Base-by-base conservation (phyloP, 805 yeast genomes). In the Kurtzmaniella cleridarum region DNA sequence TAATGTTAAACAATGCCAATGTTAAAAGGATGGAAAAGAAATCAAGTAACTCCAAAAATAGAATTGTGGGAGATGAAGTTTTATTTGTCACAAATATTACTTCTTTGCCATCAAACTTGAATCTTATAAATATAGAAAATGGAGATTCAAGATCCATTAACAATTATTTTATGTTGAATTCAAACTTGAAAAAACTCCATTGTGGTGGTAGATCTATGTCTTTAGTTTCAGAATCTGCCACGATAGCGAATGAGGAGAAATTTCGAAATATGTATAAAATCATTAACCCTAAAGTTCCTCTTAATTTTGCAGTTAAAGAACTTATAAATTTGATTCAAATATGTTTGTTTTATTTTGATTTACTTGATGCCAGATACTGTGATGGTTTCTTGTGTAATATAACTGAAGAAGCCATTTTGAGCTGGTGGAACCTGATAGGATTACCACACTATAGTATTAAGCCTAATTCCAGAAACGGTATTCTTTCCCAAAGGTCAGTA, bases 151-250 rank as follows among this genome's bases (percentile, higher is more conserved):
- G 73, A 23, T 60, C 66, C 0, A 66, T 77, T 2, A 77, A 81
- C 69, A 67, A 68, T 15, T 60, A 65, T 33, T 91, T 86, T 54
- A 73, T 76, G 36, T 78, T 86, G 8, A 90, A 89, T 54, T 80
- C 85, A 39, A 81, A 89, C 59, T 64, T 93, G 50, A 77, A 84
- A 47, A 76, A 86, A 49, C 57, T 89, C 38, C 79, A 81, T 16
- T 91, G 98, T 59, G 84, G 88, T 38, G 95, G 97, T 8, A 69
- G 98, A 42, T 79, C 95, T 0, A 82, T 89, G 0, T 69, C 89
- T 34, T 61, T 88, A 27, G 68, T 85, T 10, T 70, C 80, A n/a
- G 60, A 60, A 11, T 69, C 69, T 24, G 87, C 95, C 0, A 66
- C 95, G 0, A 86, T 79, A 49, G 84, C 96, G 0, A 76, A 81